Conservation (phyloP, 345 rosid genomes). For the Lepidium sativum region DNA sequence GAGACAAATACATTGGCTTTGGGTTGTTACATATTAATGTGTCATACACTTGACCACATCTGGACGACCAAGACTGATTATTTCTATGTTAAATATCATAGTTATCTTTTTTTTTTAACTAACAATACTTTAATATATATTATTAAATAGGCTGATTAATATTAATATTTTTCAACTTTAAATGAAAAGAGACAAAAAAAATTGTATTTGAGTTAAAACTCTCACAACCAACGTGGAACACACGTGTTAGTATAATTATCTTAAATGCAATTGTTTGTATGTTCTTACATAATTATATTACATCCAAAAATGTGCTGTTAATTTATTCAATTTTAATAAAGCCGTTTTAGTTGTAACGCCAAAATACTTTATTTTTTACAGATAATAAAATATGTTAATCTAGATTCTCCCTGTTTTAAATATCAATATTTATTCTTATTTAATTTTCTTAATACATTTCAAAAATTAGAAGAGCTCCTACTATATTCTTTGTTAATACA, state of each 20-base stretch:
- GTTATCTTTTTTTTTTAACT: neutral
- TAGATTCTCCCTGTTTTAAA: neutral
- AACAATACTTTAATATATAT: neutral
- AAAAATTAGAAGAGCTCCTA: no score
- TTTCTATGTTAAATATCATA: neutral
- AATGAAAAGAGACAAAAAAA: neutral
- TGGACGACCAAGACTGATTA: neutral
- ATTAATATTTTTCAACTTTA: neutral
- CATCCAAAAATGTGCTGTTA: neutral
- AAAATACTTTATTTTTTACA: neutral
- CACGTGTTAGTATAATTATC: neutral
- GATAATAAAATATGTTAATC: neutral
- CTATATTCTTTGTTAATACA: no score
- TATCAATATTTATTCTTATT: neutral
- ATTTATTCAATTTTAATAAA: neutral
- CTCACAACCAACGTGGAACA: neutral
- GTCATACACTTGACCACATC: neutral
- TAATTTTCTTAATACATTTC: no score
- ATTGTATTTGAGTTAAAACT: neutral
- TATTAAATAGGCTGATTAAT: neutral
- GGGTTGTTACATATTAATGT: neutral
- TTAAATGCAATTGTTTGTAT: neutral
- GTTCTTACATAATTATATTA: neutral
- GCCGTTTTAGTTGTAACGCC: neutral
- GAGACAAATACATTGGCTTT: neutral